Evolutionary conservation across 495 filamentous ascomycete species (phyloP).

Genomic region (Penicillium atrosanguineum): DNA sequence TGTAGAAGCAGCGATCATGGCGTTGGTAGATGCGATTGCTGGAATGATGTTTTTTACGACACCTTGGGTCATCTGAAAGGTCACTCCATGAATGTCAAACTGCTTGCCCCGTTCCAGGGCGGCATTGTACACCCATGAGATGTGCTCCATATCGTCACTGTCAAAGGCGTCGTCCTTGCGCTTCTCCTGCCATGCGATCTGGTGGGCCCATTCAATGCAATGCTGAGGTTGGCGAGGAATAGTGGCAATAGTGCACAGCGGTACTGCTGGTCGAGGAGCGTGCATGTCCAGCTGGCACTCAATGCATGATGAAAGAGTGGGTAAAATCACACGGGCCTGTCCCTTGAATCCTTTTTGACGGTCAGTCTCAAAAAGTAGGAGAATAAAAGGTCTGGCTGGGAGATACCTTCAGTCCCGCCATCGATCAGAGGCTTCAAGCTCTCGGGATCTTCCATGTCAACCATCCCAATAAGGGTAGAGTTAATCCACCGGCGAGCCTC

Average conservation of each 20-base stretch:
- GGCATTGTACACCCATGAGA: constrained; percentile 92
- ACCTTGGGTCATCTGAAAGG: constrained; percentile 95
- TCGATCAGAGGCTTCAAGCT: constrained; percentile 90
- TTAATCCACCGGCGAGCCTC: constrained; percentile 99
- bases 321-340: constrained; percentile 88
- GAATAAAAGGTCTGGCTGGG: background rate
- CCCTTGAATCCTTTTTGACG: constrained; percentile 78
- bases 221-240: constrained; percentile 98
- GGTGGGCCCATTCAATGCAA: constrained; percentile 98
- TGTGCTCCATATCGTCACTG: constrained; percentile 95
- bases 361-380: constrained; percentile 11
- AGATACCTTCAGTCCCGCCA: constrained; percentile 86
- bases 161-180: constrained; percentile 67
- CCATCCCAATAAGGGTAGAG: constrained; percentile 84
- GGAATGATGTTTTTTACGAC: constrained; percentile 99
- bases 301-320: constrained; percentile 90
- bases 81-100: constrained; percentile 90
- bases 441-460: constrained; percentile 74
- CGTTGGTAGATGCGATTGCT: constrained; percentile 96
- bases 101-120: constrained; percentile 76
- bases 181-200: constrained; percentile 70
- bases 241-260: constrained; percentile 92
- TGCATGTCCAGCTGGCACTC: constrained; percentile 99
- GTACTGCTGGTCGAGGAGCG: constrained; percentile 87
- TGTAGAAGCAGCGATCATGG: constrained; percentile 89